Base-by-base conservation (phyloP, 257 asterid species). In the Ballota nigra region DNA sequence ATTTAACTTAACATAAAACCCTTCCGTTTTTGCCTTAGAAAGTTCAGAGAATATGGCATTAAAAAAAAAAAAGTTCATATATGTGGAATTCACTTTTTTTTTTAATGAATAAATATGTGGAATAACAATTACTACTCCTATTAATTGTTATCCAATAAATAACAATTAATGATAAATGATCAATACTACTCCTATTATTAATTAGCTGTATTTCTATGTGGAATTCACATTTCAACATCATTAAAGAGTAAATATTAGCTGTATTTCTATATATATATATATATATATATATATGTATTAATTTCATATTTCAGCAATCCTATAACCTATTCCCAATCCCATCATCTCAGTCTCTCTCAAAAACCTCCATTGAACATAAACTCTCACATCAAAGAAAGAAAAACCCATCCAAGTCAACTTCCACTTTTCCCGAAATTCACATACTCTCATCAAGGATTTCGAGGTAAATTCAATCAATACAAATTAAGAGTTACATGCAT, bases 391-490 rank as follows among this genome's bases (percentile, higher is more conserved):
- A 71, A 19, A 16, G 2, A 22, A 9, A 59, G 18, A 60, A 23
- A 19, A 22, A n/a, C 34, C 36, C 77, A 43, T 58, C 69, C 40
- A 55, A 71, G 79, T 81, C 85, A 83, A 77, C 79, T 74, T 66
- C 72, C 78, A 65, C 78, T 8, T 19, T 49, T 47, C 23, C 5
- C 16, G 52, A 43, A 23, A 56, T 66, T 38, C 66, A 31, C 29
- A 1, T 26, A 26, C 29, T 26, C 69, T 41, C 69, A 49, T 36
- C 23, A 33, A 57, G 28, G 18, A 11, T 18, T 64, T 31, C 61
- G 56, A 63, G 76, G 80, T 76, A 69, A 51, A 18, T 40, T 38
- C 11, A 18, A 38, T 8, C 7, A 59, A 59, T 22, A 58, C 7
- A 61, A 26, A 19, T 22, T 20, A 45, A 24, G 12, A n/a, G 16